These are phyloP conservation scores for Solanum virginianum DNA, from an alignment of 257 asterid genomes.

Conservation along the genomic window DNA sequence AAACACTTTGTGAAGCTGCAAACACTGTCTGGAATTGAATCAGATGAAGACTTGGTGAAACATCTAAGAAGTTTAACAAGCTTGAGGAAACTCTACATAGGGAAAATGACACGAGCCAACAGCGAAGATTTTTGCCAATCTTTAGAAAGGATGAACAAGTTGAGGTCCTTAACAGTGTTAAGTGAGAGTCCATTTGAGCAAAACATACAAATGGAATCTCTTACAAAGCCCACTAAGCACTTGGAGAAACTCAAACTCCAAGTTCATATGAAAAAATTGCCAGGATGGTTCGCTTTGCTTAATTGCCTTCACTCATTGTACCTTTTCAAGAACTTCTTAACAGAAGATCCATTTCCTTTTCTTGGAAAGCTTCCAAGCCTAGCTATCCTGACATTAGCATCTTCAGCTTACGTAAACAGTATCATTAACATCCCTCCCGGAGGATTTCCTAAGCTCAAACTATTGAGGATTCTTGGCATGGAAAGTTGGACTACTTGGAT, in stretches of 20 bases:
- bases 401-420: constrained; percentile 1
- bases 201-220: not conserved
- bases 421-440: not conserved
- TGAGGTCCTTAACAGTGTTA: constrained; percentile 7
- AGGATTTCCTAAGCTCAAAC: constrained; percentile 12
- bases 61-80: not conserved
- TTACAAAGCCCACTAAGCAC: not conserved
- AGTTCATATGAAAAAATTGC: constrained; percentile 2
- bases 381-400: constrained; percentile 9
- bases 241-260: constrained; percentile 6
- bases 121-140: constrained; percentile 8
- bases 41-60: constrained; percentile 3
- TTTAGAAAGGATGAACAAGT: constrained; percentile 3
- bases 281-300: constrained; percentile 3
- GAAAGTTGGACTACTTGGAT: constrained; percentile 4
- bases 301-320: constrained; percentile 4
- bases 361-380: constrained; percentile 8
- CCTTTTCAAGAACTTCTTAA: not conserved
- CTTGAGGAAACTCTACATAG: constrained; percentile 3
- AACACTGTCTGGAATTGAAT: constrained; percentile 9
- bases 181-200: constrained; percentile 7
- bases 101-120: constrained; percentile 2
- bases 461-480: constrained; percentile 1
- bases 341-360: constrained; percentile 5
- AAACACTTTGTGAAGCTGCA: not conserved